phyloP scores from a whole-genome alignment of 192 early-diverging fungal genomes.

The Podila minutissima region DNA sequence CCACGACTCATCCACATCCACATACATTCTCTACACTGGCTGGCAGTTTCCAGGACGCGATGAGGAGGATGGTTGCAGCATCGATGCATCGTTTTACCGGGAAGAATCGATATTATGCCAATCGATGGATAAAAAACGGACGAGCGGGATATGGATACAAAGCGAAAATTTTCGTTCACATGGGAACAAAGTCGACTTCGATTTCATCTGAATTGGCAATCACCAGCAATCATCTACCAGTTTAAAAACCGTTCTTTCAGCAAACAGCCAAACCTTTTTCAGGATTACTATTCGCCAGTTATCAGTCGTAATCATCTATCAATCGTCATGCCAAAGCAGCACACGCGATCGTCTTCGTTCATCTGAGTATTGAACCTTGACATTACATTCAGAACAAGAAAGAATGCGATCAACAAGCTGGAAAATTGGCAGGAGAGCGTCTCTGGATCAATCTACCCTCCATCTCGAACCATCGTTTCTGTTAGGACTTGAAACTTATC shows the following conservation, averaged over 20 bases:
- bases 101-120: slow-evolving; percentile 11
- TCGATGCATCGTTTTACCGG: not conserved
- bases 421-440: too few relatives aligned
- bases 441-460: too few relatives aligned
- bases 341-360: too few relatives aligned
- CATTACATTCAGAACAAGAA: too few relatives aligned
- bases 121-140: slow-evolving; percentile 26
- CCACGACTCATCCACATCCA: too few relatives aligned
- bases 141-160: not conserved
- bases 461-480: not conserved
- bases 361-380: too few relatives aligned
- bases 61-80: not conserved
- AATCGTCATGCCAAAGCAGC: too few relatives aligned
- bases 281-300: too few relatives aligned
- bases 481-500: not conserved
- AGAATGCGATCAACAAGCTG: too few relatives aligned
- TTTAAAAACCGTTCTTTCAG: not conserved
- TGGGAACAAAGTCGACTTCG: not conserved
- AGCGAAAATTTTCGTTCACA: not conserved
- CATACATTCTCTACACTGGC: too few relatives aligned
- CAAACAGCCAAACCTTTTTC: not conserved
- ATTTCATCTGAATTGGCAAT: not conserved
- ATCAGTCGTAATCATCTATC: too few relatives aligned
- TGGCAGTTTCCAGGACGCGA: too few relatives aligned
- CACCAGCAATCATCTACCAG: not conserved